Percentiles rank a stretch among this genome's conserved stretches.
Evolutionary conservation across 2,329 filamentous ascomycete genomes (phyloP).

Genomic region (Emergomyces pasteurianus): DNA sequence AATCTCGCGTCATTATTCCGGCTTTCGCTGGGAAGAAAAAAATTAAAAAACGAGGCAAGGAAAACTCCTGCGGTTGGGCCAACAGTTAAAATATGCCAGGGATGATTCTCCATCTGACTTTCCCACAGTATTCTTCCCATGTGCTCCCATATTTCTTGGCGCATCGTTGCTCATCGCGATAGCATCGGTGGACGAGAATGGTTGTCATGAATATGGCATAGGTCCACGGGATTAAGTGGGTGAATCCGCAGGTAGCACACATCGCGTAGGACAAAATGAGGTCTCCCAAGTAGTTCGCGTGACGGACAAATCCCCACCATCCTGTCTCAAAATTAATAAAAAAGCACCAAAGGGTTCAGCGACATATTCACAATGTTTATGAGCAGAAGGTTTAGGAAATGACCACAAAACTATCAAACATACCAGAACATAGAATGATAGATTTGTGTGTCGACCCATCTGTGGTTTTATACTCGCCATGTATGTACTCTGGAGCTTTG

Average conservation of each 20-base stretch:
- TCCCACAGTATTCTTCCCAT: constrained; percentile 34
- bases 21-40: neutral
- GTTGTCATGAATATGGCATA: constrained; percentile 37
- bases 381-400: neutral
- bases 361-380: too few species aligned
- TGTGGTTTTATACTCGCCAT: constrained; percentile 29
- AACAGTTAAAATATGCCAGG: constrained; percentile 24
- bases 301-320: constrained; percentile 32
- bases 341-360: neutral
- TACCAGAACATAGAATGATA: constrained; percentile 26
- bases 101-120: constrained; percentile 32
- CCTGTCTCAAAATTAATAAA: constrained; percentile 12
- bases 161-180: constrained; percentile 36
- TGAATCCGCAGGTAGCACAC: constrained; percentile 32
- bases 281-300: constrained; percentile 33
- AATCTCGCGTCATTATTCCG: neutral
- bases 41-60: neutral
- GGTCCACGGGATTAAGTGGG: constrained; percentile 31
- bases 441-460: constrained; percentile 32
- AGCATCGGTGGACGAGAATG: constrained; percentile 35
- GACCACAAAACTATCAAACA: neutral
- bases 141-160: constrained; percentile 34
- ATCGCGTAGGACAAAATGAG: constrained; percentile 29
- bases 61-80: neutral
- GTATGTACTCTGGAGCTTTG: constrained; percentile 27